Evolutionary conservation across 2,329 filamentous ascomycete genomes (phyloP), one percentile per base, ranked within the genome.

Genomic region (Pezicula radicicola): DNA sequence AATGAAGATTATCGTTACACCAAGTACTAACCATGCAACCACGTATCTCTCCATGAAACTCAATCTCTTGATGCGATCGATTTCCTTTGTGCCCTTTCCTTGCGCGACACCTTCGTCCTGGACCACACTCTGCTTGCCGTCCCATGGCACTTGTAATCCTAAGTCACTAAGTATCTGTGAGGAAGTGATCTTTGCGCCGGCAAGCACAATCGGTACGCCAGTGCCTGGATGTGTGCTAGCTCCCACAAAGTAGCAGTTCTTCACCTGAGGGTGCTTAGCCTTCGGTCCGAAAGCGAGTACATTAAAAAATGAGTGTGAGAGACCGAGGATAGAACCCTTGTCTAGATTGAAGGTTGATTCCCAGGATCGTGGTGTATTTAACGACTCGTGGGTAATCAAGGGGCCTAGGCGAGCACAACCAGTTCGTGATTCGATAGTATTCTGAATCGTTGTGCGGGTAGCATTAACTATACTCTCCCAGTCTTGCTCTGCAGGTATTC

Each of bases 171-270:
- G 58, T 5, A 83, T 72, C 65, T 83, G 76, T 60, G 78, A 77
- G 8, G 70, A 72, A 0, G 80, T 79, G 50, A 90, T 75, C 66
- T 83, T 87, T 8, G 83, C 81, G 0, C 87, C 87, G 0, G 86
- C 86, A 9, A 90, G 70, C 25, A 85, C 84, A 51, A 91, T 88
- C 3, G 88, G 88, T 18, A 91, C 87, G 0, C 87, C 87, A 0
- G 87, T 90, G 1, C 88, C 88, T 0, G 88, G 87, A 70, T 91
- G 87, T 18, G 87, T 88, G 62, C 82, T 87, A 1, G 87, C 87
- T 33, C 87, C 87, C 0, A 90, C 88, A 63, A 91, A 90, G 63
- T 89, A 89, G 21, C 84, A 67, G 5, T 72, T 74, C 4, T 70
- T 60, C 30, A 85, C 73, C 56, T 41, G 46, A 2, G 57, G 56